These are phyloP conservation scores for Cyberlindnera euphorbiae DNA, from an alignment of 805 yeast species.

Conservation along the genomic window DNA sequence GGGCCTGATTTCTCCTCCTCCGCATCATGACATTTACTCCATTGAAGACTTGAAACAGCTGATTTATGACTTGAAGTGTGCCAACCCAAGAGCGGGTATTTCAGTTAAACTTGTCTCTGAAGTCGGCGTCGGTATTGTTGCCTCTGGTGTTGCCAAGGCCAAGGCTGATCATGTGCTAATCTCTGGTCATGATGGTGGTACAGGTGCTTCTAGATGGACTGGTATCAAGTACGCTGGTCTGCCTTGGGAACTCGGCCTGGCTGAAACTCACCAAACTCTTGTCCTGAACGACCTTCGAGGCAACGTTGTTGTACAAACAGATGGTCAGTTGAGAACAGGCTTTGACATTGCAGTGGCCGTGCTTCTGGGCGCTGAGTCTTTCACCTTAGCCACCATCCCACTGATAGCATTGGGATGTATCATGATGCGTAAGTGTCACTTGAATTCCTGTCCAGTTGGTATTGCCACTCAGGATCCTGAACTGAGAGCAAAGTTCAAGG, in stretches of 20 bases:
- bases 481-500: conserved; percentile 84
- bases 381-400: conserved; percentile 98
- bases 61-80: conserved; percentile 92
- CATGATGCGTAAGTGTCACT: conserved; percentile 92
- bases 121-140: conserved; percentile 98
- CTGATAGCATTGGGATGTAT: conserved; percentile 96
- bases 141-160: conserved; percentile 98
- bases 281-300: conserved; percentile 95
- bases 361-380: conserved; percentile 95
- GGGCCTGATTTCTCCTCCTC: conserved; percentile 96
- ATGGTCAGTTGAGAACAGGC: conserved; percentile 96
- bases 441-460: conserved; percentile 96
- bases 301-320: conserved; percentile 94
- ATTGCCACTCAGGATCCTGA: conserved; percentile 98
- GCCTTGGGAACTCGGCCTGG: conserved; percentile 98
- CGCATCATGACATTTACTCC: conserved; percentile 97
- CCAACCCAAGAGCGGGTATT: conserved; percentile 95
- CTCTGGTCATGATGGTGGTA: conserved; percentile 99
- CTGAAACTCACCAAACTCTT: conserved; percentile 96
- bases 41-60: conserved; percentile 97
- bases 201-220: conserved; percentile 98
- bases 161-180: conserved; percentile 95
- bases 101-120: conserved; percentile 96
- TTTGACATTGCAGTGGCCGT: conserved; percentile 96
- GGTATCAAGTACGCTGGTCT: conserved; percentile 96